These are phyloP conservation scores for Malbranchea cinnamomea DNA, from an alignment of 2,329 filamentous ascomycete genomes.

Conservation along the genomic window DNA sequence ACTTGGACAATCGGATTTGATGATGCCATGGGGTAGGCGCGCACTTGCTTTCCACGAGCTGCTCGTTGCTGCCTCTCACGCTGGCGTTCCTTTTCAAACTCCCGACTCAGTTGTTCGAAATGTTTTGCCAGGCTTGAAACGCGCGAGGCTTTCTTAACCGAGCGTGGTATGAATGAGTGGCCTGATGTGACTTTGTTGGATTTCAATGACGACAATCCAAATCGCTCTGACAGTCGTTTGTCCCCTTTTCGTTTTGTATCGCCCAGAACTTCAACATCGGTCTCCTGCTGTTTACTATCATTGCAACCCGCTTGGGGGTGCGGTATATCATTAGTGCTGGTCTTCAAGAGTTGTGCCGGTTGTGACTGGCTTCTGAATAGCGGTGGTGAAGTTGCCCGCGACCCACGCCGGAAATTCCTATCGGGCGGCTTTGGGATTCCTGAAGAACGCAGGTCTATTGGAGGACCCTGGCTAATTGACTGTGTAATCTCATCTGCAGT, in stretches of 20 bases:
- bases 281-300: slow-evolving; percentile 11
- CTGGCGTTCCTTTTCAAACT: slow-evolving; percentile 89
- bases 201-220: slow-evolving; percentile 53
- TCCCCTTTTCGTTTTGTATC: slow-evolving; percentile 36
- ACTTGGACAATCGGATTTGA: slow-evolving; percentile 96
- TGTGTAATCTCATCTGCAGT: background rate
- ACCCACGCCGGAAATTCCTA: slow-evolving; percentile 20
- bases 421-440: slow-evolving; percentile 26
- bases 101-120: slow-evolving; percentile 89
- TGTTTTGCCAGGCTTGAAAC: slow-evolving; percentile 89
- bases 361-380: slow-evolving; percentile 38
- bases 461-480: slow-evolving; percentile 4
- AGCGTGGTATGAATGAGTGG: slow-evolving; percentile 73
- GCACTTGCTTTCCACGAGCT: slow-evolving; percentile 58
- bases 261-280: slow-evolving; percentile 12
- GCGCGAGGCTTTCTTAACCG: slow-evolving; percentile 56
- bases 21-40: slow-evolving; percentile 76
- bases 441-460: slow-evolving; percentile 18
- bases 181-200: slow-evolving; percentile 31
- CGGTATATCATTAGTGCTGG: background rate
- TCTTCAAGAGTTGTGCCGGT: slow-evolving; percentile 22
- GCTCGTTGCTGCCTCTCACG: slow-evolving; percentile 70
- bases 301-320: slow-evolving; percentile 9
- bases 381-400: slow-evolving; percentile 29
- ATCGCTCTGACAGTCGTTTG: slow-evolving; percentile 61